A percentile compares a stretch with the other conserved stretches of the same genome.
Conservation (phyloP, 257 asterid species). For the Forsythia suspensa region DNA sequence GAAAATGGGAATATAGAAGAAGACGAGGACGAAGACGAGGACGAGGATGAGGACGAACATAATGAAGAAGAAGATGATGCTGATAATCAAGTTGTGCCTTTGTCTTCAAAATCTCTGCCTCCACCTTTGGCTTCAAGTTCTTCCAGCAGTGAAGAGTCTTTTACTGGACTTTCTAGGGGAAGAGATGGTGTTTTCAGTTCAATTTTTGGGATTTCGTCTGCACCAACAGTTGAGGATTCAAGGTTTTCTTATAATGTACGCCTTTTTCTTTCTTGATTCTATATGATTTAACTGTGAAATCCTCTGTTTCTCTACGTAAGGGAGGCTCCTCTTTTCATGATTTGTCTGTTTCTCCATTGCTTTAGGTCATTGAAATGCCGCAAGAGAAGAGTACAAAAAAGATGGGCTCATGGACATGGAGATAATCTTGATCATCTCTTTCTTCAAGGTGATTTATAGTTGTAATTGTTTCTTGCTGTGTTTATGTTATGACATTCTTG, state of each 20-base stretch:
- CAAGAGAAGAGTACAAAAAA: constrained; percentile 15
- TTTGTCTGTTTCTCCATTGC: not conserved
- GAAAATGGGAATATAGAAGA: constrained; percentile 9
- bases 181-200: constrained; percentile 25
- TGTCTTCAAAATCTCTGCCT: constrained; percentile 33
- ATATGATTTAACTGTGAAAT: not conserved
- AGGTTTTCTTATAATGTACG: constrained; percentile 21
- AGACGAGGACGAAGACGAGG: constrained; percentile 13
- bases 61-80: constrained; percentile 34
- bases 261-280: not conserved
- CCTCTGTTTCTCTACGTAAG: not conserved
- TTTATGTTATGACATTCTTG: not conserved
- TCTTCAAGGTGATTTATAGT: constrained; percentile 12
- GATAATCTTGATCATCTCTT: constrained; percentile 28
- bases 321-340: not conserved
- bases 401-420: constrained; percentile 38
- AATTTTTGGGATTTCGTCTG: constrained; percentile 16
- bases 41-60: not conserved
- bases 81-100: constrained; percentile 76
- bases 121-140: constrained; percentile 41
- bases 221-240: constrained; percentile 3
- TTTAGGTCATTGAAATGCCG: constrained; percentile 23
- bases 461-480: not conserved
- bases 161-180: constrained; percentile 22
- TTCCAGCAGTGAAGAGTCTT: constrained; percentile 38